Percentiles rank a stretch among this genome's conserved stretches.
These are phyloP conservation scores for Cubamyces lactineus DNA, from an alignment of 768 basidiomycete genomes.

Conservation along the genomic window DNA sequence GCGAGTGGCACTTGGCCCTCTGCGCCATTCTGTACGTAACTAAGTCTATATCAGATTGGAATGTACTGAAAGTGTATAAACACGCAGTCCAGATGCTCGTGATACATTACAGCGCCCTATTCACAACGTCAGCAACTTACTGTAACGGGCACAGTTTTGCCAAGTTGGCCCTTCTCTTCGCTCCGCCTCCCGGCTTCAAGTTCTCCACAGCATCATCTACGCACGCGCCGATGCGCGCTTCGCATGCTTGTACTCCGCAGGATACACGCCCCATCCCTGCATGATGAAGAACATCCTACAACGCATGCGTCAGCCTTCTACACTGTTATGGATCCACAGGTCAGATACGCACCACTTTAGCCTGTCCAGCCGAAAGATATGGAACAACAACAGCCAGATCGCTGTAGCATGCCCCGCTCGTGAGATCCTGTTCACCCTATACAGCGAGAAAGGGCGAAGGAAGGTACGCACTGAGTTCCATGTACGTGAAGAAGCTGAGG, in stretches of 20 bases:
- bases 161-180: too few species aligned
- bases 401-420: constrained; percentile 25
- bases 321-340: too few species aligned
- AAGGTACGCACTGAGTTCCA: constrained; percentile 50
- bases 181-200: too few species aligned
- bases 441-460: not conserved
- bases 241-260: constrained; percentile 20
- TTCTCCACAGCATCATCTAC: not conserved
- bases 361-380: constrained; percentile 48
- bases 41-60: too few species aligned
- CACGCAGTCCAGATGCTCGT: too few species aligned
- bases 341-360: constrained; percentile 44
- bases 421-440: not conserved
- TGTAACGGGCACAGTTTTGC: too few species aligned
- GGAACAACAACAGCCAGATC: constrained; percentile 50
- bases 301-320: not conserved
- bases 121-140: too few species aligned
- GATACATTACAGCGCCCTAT: too few species aligned
- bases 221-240: not conserved
- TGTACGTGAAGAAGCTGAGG: constrained; percentile 59
- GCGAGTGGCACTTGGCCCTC: too few species aligned
- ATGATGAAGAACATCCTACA: constrained; percentile 50
- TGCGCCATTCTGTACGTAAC: too few species aligned
- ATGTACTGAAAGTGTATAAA: too few species aligned
- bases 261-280: constrained; percentile 51